Percentiles rank a stretch among this genome's conserved stretches.
These are phyloP conservation scores for Morella rubra DNA, from an alignment of 306 rosid genomes.

Conservation along the genomic window DNA sequence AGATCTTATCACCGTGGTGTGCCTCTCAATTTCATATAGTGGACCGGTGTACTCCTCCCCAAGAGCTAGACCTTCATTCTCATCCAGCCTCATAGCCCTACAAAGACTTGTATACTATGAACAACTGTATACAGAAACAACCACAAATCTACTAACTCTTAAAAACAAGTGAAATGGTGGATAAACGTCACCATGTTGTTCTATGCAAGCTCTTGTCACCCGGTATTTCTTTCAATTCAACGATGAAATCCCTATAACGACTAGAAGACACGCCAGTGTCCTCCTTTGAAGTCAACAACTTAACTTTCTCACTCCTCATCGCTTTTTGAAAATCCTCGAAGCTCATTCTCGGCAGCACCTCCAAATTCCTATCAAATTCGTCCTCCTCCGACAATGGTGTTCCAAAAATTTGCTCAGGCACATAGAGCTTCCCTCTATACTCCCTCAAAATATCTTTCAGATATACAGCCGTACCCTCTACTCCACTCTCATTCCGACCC, in stretches of 20 bases:
- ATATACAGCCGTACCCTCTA: slow-evolving; percentile 53
- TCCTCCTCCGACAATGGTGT: slow-evolving; percentile 67
- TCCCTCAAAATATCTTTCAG: slow-evolving; percentile 80
- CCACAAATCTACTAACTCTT: slow-evolving; percentile 2
- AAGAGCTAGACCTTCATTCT: slow-evolving; percentile 53
- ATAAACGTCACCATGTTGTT: slow-evolving; percentile 67
- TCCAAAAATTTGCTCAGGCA: slow-evolving; percentile 88
- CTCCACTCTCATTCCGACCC: slow-evolving; percentile 32
- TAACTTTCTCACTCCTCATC: slow-evolving; percentile 58
- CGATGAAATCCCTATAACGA: slow-evolving; percentile 52
- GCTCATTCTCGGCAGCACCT: slow-evolving; percentile 69
- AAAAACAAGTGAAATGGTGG: slow-evolving; percentile 17
- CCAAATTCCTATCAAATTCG: slow-evolving; percentile 48
- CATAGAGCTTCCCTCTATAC: slow-evolving; percentile 89
- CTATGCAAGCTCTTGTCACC: slow-evolving; percentile 88
- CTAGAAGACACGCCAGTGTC: slow-evolving; percentile 27
- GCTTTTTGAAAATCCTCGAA: slow-evolving; percentile 67
- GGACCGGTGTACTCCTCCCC: slow-evolving; percentile 75
- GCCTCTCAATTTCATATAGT: slow-evolving; percentile 75
- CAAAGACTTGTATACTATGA: slow-evolving; percentile 25
- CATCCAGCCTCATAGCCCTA: slow-evolving; percentile 71
- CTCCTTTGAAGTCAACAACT: slow-evolving; percentile 67
- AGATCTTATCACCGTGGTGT: slow-evolving; percentile 54
- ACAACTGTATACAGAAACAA: slow-evolving; percentile 15
- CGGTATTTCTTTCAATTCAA: slow-evolving; percentile 81